These are phyloP conservation scores for Grammothele lineata DNA, from an alignment of 768 basidiomycete species.

Conservation along the genomic window DNA sequence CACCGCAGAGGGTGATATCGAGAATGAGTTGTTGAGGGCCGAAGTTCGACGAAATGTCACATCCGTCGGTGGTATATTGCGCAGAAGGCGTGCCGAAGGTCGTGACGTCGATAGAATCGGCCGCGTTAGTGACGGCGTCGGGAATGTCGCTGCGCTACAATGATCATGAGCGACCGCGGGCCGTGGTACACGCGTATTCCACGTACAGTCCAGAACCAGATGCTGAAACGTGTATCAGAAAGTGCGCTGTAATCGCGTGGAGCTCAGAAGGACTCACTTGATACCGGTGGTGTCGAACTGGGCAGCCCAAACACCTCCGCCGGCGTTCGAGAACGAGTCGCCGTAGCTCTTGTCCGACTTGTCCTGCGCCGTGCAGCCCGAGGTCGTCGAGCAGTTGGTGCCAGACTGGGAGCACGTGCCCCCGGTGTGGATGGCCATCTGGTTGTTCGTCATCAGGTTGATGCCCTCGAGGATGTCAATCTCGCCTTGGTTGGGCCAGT, in stretches of 20 bases:
- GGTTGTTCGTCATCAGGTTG: constrained; percentile 46
- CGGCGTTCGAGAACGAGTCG: constrained; percentile 36
- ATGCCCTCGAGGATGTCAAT: constrained; percentile 46
- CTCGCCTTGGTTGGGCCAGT: constrained; percentile 31
- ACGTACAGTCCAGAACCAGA: constrained; percentile 47
- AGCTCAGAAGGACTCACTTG: constrained; percentile 27
- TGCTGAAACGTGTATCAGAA: constrained; percentile 24
- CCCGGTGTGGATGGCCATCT: constrained; percentile 51
- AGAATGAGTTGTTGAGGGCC: constrained; percentile 48
- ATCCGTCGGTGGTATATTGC: constrained; percentile 33
- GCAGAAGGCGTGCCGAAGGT: constrained; percentile 45
- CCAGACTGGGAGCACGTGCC: constrained; percentile 29
- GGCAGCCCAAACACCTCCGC: constrained; percentile 63
- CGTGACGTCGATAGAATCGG: constrained; percentile 32
- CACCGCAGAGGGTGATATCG: constrained; percentile 54
- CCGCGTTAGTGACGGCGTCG: constrained; percentile 28
- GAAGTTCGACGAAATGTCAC: constrained; percentile 43
- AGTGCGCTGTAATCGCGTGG: not conserved
- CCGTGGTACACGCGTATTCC: not conserved
- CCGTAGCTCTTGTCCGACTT: constrained; percentile 36
- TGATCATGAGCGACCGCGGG: not conserved
- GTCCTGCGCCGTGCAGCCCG: constrained; percentile 23
- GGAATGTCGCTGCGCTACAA: constrained; percentile 35
- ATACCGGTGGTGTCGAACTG: constrained; percentile 60
- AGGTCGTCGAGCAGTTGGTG: constrained; percentile 28